A percentile compares a stretch with the other conserved stretches of the same genome.
phyloP scores from a whole-genome alignment of 306 rosid species.

The Prunus mongolica region DNA sequence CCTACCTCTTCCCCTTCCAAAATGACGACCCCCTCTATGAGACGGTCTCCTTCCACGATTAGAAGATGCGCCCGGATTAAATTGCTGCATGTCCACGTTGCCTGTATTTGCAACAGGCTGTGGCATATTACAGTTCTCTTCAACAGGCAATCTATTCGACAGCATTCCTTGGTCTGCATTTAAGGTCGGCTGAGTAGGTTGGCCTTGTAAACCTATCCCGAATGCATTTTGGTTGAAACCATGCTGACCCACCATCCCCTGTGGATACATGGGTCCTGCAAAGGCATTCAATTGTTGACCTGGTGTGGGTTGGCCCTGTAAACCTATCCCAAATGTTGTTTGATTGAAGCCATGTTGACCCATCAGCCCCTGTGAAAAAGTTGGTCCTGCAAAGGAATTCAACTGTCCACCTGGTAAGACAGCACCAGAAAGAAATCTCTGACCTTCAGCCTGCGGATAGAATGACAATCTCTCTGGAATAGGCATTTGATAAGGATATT shows the following conservation, averaged over 20 bases:
- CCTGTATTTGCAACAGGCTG: slow-evolving; percentile 28
- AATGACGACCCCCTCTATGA: slow-evolving; percentile 38
- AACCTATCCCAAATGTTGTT: slow-evolving; percentile 39
- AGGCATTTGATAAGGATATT: slow-evolving; percentile 48
- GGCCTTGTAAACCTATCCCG: slow-evolving; percentile 6
- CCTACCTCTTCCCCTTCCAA: slow-evolving; percentile 49
- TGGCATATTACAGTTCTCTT: slow-evolving; percentile 34
- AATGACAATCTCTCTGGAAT: slow-evolving; percentile 37
- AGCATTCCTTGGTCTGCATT: slow-evolving; percentile 35
- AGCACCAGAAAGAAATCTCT: slow-evolving; percentile 24
- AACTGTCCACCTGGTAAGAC: too few relatives aligned
- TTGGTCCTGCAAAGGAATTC: slow-evolving; percentile 40
- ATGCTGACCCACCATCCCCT: slow-evolving; percentile 2
- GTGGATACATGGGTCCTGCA: not conserved
- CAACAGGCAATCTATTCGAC: slow-evolving; percentile 26
- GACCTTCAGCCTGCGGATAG: slow-evolving; percentile 44
- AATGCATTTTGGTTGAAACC: slow-evolving; percentile 1
- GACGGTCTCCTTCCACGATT: slow-evolving; percentile 43
- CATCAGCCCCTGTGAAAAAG: slow-evolving; percentile 35
- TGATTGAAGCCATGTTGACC: slow-evolving; percentile 51
- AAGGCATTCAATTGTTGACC: slow-evolving; percentile 9
- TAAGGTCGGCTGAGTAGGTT: slow-evolving; percentile 24
- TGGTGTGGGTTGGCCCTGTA: slow-evolving; percentile 32
- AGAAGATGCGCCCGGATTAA: slow-evolving; percentile 41
- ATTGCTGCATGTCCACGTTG: slow-evolving; percentile 36